Percentiles rank a stretch among this genome's conserved stretches.
phyloP scores from a whole-genome alignment of 2,329 filamentous ascomycete species.

The Cytospora leucostoma region DNA sequence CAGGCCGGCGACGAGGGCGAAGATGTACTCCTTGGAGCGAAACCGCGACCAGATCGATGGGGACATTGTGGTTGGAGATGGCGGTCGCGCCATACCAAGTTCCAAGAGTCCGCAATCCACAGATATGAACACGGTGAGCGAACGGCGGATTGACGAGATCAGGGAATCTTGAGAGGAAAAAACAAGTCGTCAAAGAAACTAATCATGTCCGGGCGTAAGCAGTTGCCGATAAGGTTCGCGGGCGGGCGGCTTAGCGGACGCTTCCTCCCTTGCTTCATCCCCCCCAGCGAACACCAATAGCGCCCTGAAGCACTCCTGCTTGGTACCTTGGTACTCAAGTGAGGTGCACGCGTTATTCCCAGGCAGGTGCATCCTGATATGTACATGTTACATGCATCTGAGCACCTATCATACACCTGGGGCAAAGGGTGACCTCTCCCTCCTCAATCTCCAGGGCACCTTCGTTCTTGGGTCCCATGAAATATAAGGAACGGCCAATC shows the following conservation, averaged over 20 bases:
- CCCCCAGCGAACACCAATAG: too few species aligned
- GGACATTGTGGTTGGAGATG: conserved; percentile 13
- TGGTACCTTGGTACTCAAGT: too few species aligned
- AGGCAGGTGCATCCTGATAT: too few species aligned
- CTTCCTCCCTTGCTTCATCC: not conserved
- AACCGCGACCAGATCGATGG: conserved; percentile 15
- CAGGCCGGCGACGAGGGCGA: conserved; percentile 9
- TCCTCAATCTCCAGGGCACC: not conserved
- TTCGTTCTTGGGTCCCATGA: not conserved
- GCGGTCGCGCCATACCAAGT: conserved; percentile 18
- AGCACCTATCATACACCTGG: not conserved
- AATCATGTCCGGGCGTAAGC: not conserved
- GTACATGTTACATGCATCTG: not conserved
- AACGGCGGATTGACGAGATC: not conserved
- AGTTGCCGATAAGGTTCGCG: not conserved
- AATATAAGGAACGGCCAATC: not conserved
- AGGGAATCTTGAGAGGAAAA: not conserved
- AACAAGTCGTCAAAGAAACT: not conserved
- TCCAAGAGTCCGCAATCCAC: not conserved
- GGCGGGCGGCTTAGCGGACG: not conserved
- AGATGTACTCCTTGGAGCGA: conserved; percentile 23
- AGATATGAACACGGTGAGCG: not conserved
- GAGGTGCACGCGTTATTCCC: too few species aligned
- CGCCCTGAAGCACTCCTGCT: too few species aligned
- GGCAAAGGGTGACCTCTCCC: not conserved